Percentiles rank a stretch among this genome's conserved stretches.
Evolutionary conservation across 371 early-diverging fungal species (phyloP).

Genomic region (Zychaea mexicana): DNA sequence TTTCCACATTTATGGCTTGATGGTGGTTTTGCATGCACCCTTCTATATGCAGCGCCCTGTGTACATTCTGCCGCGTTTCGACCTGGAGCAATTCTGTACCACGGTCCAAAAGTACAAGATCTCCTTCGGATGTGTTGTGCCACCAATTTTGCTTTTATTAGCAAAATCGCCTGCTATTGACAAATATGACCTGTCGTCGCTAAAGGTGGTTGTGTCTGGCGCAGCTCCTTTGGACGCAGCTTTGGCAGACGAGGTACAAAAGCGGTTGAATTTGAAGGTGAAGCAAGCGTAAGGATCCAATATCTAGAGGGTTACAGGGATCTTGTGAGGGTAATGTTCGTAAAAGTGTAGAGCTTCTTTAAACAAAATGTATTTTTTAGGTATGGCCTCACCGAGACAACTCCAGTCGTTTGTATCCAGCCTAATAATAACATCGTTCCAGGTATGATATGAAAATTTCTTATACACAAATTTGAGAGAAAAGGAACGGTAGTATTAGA

Average conservation of each 20-base stretch:
- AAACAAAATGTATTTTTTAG: too few relatives aligned
- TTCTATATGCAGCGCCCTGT: slow-evolving; percentile 40
- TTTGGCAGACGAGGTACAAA: slow-evolving; percentile 41
- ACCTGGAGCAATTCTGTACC: slow-evolving; percentile 57
- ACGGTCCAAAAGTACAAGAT: slow-evolving; percentile 61
- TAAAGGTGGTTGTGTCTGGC: neutral
- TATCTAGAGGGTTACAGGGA: too few relatives aligned
- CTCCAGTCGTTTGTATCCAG: slow-evolving; percentile 28
- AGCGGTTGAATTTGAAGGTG: slow-evolving; percentile 41
- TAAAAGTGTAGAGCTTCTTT: too few relatives aligned
- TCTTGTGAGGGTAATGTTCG: too few relatives aligned
- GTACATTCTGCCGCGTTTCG: slow-evolving; percentile 71
- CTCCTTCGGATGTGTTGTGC: slow-evolving; percentile 69
- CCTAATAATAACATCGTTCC: slow-evolving; percentile 11
- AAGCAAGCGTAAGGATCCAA: slow-evolving; percentile 57
- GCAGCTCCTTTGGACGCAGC: slow-evolving; percentile 28
- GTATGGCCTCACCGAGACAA: slow-evolving; percentile 70
- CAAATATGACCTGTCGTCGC: slow-evolving; percentile 66
- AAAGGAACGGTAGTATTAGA: neutral
- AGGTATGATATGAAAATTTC: too few relatives aligned
- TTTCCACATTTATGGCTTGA: slow-evolving; percentile 67
- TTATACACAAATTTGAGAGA: neutral
- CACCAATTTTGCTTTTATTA: slow-evolving; percentile 73
- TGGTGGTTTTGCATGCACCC: slow-evolving; percentile 24
- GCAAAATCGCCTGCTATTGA: slow-evolving; percentile 67